A percentile compares a stretch with the other conserved stretches of the same genome.
These are phyloP conservation scores for Psophocarpus tetragonolobus DNA, from an alignment of 306 rosid species.

Conservation along the genomic window DNA sequence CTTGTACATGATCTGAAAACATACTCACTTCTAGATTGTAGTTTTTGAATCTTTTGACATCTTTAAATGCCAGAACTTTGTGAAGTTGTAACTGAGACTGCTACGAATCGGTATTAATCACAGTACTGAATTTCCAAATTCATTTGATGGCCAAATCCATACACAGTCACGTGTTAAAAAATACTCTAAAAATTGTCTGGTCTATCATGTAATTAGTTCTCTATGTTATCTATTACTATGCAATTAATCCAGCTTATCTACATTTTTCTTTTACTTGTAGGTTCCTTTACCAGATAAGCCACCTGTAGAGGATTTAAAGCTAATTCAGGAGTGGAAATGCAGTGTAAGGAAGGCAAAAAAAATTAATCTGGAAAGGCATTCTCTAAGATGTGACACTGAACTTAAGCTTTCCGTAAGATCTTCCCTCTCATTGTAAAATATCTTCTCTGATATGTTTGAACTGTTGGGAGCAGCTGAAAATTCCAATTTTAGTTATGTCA, in stretches of 20 bases:
- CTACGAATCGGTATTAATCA: neutral
- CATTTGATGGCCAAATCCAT: constrained; percentile 6
- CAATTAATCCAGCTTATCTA: constrained; percentile 6
- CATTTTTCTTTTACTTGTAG: constrained; percentile 47
- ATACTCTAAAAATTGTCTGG: neutral
- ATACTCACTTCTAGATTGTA: neutral
- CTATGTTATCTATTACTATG: neutral
- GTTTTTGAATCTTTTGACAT: constrained; percentile 3
- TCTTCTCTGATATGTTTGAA: neutral
- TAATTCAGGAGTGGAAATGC: constrained; percentile 85
- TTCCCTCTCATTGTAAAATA: constrained; percentile 17
- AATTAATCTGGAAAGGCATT: constrained; percentile 81
- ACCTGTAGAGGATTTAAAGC: constrained; percentile 53
- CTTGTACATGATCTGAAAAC: constrained; percentile 1
- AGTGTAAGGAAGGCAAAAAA: constrained; percentile 72
- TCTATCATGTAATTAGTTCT: neutral
- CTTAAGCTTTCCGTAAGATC: constrained; percentile 85
- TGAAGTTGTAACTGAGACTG: neutral
- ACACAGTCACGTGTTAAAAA: neutral
- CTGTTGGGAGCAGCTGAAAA: neutral
- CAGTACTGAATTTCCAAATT: neutral
- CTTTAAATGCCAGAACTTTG: neutral
- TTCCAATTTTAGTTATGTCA: neutral
- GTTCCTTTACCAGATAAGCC: constrained; percentile 83
- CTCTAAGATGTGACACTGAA: constrained; percentile 80